Conservation (phyloP, 2,329 filamentous ascomycete genomes). For the Aspergillus tubingensis region DNA sequence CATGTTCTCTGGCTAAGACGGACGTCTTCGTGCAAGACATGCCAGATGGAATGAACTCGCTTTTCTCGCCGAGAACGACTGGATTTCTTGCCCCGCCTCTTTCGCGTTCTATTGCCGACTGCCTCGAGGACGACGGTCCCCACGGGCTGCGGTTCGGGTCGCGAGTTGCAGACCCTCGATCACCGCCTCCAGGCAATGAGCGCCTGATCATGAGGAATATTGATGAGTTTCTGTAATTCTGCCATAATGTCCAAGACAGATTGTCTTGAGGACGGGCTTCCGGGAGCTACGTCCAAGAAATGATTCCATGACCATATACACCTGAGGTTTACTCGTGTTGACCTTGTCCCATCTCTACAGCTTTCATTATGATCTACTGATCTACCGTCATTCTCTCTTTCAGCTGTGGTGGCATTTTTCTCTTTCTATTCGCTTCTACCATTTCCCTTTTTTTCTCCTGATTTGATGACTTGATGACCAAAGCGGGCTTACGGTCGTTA, state of each 20-base stretch:
- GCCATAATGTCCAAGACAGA: slow-evolving; percentile 13
- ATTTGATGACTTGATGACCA: slow-evolving; percentile 41
- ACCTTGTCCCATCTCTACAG: slow-evolving; percentile 9
- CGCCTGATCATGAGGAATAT: slow-evolving; percentile 48
- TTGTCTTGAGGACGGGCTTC: slow-evolving; percentile 4
- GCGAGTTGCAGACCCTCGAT: slow-evolving; percentile 40
- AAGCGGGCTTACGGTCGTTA: slow-evolving; percentile 45
- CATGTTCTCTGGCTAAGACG: slow-evolving; percentile 35
- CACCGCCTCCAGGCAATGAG: slow-evolving; percentile 42
- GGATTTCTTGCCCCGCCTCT: slow-evolving; percentile 46
- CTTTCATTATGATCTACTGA: slow-evolving; percentile 6
- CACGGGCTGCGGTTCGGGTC: slow-evolving; percentile 20
- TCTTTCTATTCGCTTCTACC: slow-evolving; percentile 10
- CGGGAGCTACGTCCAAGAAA: slow-evolving; percentile 23
- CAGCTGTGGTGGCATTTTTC: slow-evolving; percentile 7
- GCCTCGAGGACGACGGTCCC: slow-evolving; percentile 17
- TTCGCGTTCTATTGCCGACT: slow-evolving; percentile 35
- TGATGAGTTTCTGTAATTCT: slow-evolving; percentile 46
- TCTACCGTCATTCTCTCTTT: slow-evolving; percentile 14
- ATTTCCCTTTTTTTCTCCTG: slow-evolving; percentile 18
- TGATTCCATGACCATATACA: slow-evolving; percentile 33
- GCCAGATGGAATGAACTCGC: slow-evolving; percentile 35
- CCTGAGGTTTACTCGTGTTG: slow-evolving; percentile 21
- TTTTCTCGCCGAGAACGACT: slow-evolving; percentile 49
- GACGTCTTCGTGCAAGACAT: slow-evolving; percentile 43